A percentile compares a stretch with the other conserved stretches of the same genome.
Conservation (phyloP, 1,139 yeast species). For the Suhomyces terraborum region DNA sequence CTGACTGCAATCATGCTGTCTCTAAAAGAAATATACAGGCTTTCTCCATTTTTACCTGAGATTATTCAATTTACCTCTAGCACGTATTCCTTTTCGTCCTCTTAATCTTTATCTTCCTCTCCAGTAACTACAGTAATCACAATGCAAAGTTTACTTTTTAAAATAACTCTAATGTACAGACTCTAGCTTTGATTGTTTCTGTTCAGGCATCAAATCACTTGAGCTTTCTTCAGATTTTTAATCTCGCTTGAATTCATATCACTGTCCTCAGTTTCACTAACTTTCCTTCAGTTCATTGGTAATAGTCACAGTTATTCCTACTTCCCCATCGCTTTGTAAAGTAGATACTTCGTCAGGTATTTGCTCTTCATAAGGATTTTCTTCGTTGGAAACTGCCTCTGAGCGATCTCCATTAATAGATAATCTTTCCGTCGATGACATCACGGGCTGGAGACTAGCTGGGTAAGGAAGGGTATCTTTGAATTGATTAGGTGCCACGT, state of each 20-base stretch:
- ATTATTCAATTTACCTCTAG: no score
- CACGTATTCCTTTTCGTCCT: no score
- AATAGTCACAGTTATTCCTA: conserved; percentile 2
- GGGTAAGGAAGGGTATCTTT: conserved; percentile 20
- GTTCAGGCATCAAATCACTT: no score
- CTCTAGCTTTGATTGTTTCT: no score
- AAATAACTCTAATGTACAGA: conserved; percentile 2
- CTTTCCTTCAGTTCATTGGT: conserved; percentile 2
- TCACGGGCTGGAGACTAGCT: conserved; percentile 16
- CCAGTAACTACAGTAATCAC: background rate
- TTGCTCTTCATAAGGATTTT: conserved; percentile 5
- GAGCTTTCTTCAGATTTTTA: no score
- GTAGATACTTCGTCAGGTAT: conserved; percentile 20
- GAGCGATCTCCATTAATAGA: conserved; percentile 5
- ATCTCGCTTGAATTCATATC: no score
- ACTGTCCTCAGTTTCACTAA: no score
- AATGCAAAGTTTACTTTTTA: background rate
- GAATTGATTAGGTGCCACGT: conserved; percentile 12
- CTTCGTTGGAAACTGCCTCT: conserved; percentile 1
- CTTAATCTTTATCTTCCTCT: background rate
- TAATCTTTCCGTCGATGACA: conserved; percentile 13
- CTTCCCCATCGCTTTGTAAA: conserved; percentile 16
- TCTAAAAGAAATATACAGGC: no score
- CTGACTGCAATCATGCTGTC: no score
- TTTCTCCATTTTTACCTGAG: no score